phyloP scores from a whole-genome alignment of 2,329 filamentous ascomycete genomes.

The Phaeosphaeriaceae sp. region DNA sequence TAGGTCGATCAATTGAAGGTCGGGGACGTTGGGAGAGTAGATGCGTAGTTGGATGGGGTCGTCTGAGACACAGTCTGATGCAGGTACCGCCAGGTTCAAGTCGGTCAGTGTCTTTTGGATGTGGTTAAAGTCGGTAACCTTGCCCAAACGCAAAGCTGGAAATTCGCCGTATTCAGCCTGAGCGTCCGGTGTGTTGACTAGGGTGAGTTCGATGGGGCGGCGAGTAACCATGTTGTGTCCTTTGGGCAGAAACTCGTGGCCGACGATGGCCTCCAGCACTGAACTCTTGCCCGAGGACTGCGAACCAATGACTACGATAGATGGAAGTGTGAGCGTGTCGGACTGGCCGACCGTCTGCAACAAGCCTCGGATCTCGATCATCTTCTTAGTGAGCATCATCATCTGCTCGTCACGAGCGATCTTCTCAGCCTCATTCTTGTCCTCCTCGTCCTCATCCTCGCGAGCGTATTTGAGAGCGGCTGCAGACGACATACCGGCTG shows the following conservation, averaged over 20 bases:
- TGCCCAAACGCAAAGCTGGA: constrained; percentile 85
- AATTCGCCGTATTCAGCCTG: constrained; percentile 95
- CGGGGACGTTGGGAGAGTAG: constrained; percentile 93
- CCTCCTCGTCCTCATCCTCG: constrained; percentile 64
- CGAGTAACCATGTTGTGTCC: constrained; percentile 99
- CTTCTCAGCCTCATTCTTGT: constrained; percentile 70
- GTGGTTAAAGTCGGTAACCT: constrained; percentile 87
- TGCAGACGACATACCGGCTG: constrained; percentile 73
- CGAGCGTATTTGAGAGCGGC: constrained; percentile 80
- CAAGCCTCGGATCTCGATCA: constrained; percentile 97
- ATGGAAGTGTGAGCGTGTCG: constrained; percentile 84
- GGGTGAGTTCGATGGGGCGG: constrained; percentile 91
- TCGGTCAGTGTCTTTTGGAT: constrained; percentile 95
- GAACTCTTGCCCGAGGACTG: constrained; percentile 99
- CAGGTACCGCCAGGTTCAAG: constrained; percentile 90
- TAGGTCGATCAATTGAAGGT: constrained; percentile 93
- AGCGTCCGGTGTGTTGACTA: constrained; percentile 91
- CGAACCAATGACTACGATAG: constrained; percentile 98
- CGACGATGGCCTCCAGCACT: constrained; percentile 94
- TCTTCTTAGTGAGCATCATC: constrained; percentile 99
- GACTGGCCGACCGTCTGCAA: constrained; percentile 92
- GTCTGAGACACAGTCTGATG: constrained; percentile 90
- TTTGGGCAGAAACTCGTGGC: constrained; percentile 96
- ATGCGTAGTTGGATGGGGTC: constrained; percentile 96
- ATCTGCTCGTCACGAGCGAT: constrained; percentile 92